Conservation (phyloP, 2,329 filamentous ascomycete species). For the Sodiomyces alkalinus region DNA sequence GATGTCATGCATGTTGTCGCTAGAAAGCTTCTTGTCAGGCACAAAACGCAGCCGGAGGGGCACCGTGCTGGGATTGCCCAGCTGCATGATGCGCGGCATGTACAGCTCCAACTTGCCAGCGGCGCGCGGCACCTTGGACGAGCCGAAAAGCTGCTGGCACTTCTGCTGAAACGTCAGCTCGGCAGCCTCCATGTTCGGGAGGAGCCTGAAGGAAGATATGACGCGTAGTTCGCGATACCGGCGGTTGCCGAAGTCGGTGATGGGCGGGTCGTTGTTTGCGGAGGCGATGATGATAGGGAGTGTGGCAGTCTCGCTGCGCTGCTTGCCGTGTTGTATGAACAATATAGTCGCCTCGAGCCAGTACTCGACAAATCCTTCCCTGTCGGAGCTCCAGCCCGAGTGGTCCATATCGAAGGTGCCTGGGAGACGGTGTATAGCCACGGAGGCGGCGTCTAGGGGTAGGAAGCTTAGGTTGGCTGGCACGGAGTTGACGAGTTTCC, state of each 20-base stretch:
- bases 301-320: slow-evolving; percentile 4
- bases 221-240: not conserved
- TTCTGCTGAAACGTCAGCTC: slow-evolving; percentile 18
- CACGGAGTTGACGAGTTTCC: not conserved
- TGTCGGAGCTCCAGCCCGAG: slow-evolving; percentile 1
- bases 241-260: slow-evolving; percentile 7
- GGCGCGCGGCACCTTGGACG: slow-evolving; percentile 17
- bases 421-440: slow-evolving; percentile 8
- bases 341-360: slow-evolving; percentile 15
- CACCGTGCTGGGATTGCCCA: slow-evolving; percentile 11
- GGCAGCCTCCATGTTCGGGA: slow-evolving; percentile 14
- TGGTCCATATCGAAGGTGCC: slow-evolving; percentile 4
- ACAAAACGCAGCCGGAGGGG: slow-evolving; percentile 9
- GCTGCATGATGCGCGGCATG: slow-evolving; percentile 14
- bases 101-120: slow-evolving; percentile 12
- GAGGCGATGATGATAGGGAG: slow-evolving; percentile 11
- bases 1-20: slow-evolving; percentile 4
- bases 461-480: slow-evolving; percentile 7
- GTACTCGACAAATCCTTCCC: slow-evolving; percentile 19
- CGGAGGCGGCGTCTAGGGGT: not conserved
- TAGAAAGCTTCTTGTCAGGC: slow-evolving; percentile 7
- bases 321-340: not conserved
- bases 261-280: slow-evolving; percentile 4
- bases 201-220: slow-evolving; percentile 12
- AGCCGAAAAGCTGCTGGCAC: slow-evolving; percentile 15